These are phyloP conservation scores for Podospora comata DNA, from an alignment of 495 filamentous ascomycete genomes.

Conservation along the genomic window DNA sequence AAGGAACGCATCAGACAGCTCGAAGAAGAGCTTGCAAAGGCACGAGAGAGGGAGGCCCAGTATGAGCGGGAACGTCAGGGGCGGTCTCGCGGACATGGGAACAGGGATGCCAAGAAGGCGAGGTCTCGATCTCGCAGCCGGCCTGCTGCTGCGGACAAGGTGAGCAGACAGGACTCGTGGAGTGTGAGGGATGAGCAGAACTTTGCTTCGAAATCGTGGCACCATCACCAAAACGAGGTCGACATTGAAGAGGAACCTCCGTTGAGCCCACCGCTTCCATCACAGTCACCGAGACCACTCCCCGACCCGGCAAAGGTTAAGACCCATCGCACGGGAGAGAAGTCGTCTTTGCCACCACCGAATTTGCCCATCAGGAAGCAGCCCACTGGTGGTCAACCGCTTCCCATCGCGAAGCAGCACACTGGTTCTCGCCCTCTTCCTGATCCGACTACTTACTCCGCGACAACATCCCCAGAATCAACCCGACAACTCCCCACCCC, in stretches of 20 bases:
- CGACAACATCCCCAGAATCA: constrained; percentile 22
- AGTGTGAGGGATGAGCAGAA: constrained; percentile 67
- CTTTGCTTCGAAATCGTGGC: constrained; percentile 68
- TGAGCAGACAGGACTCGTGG: constrained; percentile 62
- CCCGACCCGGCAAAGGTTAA: constrained; percentile 41
- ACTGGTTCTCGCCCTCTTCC: constrained; percentile 10
- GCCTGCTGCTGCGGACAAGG: constrained; percentile 45
- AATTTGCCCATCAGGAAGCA: constrained; percentile 18
- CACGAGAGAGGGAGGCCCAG: constrained; percentile 78
- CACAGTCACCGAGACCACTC: constrained; percentile 37
- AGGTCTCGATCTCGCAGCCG: constrained; percentile 41
- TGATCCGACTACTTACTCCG: not conserved
- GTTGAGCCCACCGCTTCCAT: constrained; percentile 14
- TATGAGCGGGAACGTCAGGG: constrained; percentile 80
- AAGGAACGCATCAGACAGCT: constrained; percentile 67
- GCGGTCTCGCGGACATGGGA: constrained; percentile 40
- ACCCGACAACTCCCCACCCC: constrained; percentile 15
- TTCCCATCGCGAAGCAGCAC: constrained; percentile 12
- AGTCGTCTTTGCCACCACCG: constrained; percentile 8
- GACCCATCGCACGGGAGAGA: constrained; percentile 24
- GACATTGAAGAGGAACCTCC: constrained; percentile 20
- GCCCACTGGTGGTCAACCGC: constrained; percentile 19
- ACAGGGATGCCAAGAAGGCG: constrained; percentile 43
- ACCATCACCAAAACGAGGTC: constrained; percentile 51
- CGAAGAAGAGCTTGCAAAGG: constrained; percentile 79